Evolutionary conservation across 208 protist genomes (phyloP).

Genomic region (Trypanosoma theileri): DNA sequence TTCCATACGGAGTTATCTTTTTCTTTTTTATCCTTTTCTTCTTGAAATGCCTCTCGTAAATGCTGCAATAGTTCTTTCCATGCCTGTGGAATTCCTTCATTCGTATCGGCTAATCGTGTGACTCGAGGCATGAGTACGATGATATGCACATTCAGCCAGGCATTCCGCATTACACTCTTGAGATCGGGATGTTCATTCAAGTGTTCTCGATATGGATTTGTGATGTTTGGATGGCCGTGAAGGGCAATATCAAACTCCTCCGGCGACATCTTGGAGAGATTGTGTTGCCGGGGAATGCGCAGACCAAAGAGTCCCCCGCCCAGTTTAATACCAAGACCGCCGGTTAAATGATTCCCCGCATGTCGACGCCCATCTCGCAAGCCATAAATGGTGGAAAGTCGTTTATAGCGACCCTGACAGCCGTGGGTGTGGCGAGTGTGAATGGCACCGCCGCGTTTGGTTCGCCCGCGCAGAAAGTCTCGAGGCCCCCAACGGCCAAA

Average conservation of each 20-base stretch:
- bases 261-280: constrained; percentile 65
- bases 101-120: constrained; percentile 27
- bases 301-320: constrained; percentile 88
- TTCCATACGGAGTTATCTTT: not conserved
- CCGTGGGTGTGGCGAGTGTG: constrained; percentile 88
- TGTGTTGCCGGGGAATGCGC: constrained; percentile 79
- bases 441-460: constrained; percentile 73
- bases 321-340: constrained; percentile 81
- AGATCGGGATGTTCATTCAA: constrained; percentile 71
- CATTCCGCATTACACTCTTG: constrained; percentile 76
- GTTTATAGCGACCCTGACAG: constrained; percentile 75
- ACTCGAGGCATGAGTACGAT: constrained; percentile 75
- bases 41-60: constrained; percentile 17
- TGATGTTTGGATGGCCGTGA: constrained; percentile 89
- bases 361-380: constrained; percentile 80
- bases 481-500: constrained; percentile 75
- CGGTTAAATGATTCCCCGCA: constrained; percentile 70
- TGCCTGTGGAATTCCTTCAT: constrained; percentile 18
- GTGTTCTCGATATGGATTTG: constrained; percentile 82
- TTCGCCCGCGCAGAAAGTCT: constrained; percentile 76
- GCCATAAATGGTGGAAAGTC: constrained; percentile 54
- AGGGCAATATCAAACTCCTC: constrained; percentile 75
- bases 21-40: too few relatives aligned
- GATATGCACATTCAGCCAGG: constrained; percentile 42
- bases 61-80: constrained; percentile 31